phyloP scores from a whole-genome alignment of 768 basidiomycete species.

The Cyclocybe cylindracea region DNA sequence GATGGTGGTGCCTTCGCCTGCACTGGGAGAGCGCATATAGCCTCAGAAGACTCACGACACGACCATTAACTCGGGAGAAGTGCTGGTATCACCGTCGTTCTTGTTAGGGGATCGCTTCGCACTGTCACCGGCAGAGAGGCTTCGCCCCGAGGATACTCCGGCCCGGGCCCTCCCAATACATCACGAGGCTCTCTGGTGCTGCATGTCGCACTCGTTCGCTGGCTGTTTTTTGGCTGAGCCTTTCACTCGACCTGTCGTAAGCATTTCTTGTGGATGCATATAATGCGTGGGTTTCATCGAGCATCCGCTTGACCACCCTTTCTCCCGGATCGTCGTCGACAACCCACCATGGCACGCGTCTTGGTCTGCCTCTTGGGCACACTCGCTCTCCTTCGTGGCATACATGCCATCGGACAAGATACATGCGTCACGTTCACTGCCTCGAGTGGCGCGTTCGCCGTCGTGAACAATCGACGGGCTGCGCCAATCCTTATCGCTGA shows the following conservation, averaged over 20 bases:
- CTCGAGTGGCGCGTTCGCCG: conserved; percentile 36
- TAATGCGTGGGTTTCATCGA: background rate
- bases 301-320: background rate
- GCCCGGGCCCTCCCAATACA: conserved; percentile 10
- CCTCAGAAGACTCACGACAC: too few relatives aligned
- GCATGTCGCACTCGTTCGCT: conserved; percentile 6
- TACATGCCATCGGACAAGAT: conserved; percentile 46
- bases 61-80: too few relatives aligned
- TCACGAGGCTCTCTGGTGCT: conserved; percentile 14
- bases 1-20: too few relatives aligned
- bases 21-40: too few relatives aligned
- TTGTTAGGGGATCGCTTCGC: background rate
- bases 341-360: conserved; percentile 14
- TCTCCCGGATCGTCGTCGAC: background rate
- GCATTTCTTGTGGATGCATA: conserved; percentile 5
- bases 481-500: conserved; percentile 50
- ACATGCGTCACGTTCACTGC: conserved; percentile 48
- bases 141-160: conserved; percentile 19
- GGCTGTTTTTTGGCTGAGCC: conserved; percentile 3
- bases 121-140: conserved; percentile 2
- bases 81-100: background rate
- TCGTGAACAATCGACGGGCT: conserved; percentile 46
- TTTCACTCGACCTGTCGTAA: background rate
- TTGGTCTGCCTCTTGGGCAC: conserved; percentile 14
- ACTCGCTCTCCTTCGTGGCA: conserved; percentile 18